These are phyloP conservation scores for Metschnikowia bowlesiae DNA, from an alignment of 805 yeast species.

Conservation along the genomic window DNA sequence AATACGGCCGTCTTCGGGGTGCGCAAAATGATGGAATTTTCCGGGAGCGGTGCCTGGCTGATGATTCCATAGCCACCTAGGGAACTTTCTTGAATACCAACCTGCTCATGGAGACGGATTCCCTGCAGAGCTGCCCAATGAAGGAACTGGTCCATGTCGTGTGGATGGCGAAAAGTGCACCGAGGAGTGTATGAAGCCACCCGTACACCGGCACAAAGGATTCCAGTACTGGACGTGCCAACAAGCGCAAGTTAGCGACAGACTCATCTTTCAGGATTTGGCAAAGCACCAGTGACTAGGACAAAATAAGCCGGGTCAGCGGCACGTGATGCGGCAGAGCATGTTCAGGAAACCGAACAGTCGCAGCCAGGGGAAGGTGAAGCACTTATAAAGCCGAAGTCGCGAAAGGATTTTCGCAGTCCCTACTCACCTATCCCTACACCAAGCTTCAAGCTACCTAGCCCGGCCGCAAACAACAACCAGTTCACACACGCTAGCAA, in stretches of 20 bases:
- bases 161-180: neutral
- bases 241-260: no score
- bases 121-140: slow-evolving; percentile 7
- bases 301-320: no score
- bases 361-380: neutral
- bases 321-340: neutral
- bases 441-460: neutral
- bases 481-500: neutral
- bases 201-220: slow-evolving; percentile 11
- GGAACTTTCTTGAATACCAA: slow-evolving; percentile 5
- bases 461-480: neutral
- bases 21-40: slow-evolving; percentile 9
- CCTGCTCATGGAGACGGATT: slow-evolving; percentile 4
- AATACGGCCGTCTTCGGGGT: slow-evolving; percentile 8
- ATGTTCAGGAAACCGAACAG: neutral
- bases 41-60: slow-evolving; percentile 1
- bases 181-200: neutral
- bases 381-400: neutral
- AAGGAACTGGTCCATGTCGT: neutral
- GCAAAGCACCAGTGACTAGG: no score
- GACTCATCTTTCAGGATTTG: no score
- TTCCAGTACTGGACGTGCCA: no score
- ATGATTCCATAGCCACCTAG: slow-evolving; percentile 15
- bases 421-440: neutral
- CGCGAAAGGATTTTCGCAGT: slow-evolving; percentile 1